Base-by-base conservation (phyloP, 805 yeast genomes). In the Barnettozyma sp. region DNA sequence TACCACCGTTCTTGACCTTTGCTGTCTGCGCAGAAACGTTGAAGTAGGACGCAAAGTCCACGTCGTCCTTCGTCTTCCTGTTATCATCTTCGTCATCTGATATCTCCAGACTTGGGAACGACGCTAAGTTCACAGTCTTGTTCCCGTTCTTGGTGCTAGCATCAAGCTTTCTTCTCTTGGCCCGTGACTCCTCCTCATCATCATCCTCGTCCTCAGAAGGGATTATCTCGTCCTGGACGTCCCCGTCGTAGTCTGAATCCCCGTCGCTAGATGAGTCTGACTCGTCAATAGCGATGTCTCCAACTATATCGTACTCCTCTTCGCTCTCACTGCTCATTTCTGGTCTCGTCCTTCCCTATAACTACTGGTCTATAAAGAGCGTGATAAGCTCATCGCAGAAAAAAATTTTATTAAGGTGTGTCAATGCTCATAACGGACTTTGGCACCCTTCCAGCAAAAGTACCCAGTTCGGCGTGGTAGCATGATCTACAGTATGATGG, bases 1-100 rank as follows among this genome's bases (percentile, higher is more conserved):
- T 73, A 25, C 96, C 95, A 34, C n/a, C n/a, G n/a, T 71, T 71
- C 55, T 82, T 78, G 30, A 76, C 78, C 50, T 76, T 78, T 52
- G 74, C 75, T 23, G 62, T 72, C 48, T 44, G 56, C 19, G 68
- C 71, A 48, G 60, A 42, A 55, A 65, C 53, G 23, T 58, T 57
- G 42, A 63, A 63, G 45, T 65, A 68, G n/a, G 59, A 67, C 26
- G 68, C 63, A 26, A 70, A 56, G 27, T 71, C 76, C 17, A 68
- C 69, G 35, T 66, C 70, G 35, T 64, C 70, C 13, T 60, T 61
- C 3, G 54, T 55, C 26, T 43, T 54, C 2, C 47, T 48, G 4
- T 42, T 41, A 13, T 52, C 63, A 8, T 54, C 65, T 39, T 69
- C 76, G 34, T 66, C 70, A 45, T 71, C 79, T 3, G 76, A 69